These are phyloP conservation scores for Claviceps maximensis DNA, from an alignment of 2,329 filamentous ascomycete genomes.

Conservation along the genomic window DNA sequence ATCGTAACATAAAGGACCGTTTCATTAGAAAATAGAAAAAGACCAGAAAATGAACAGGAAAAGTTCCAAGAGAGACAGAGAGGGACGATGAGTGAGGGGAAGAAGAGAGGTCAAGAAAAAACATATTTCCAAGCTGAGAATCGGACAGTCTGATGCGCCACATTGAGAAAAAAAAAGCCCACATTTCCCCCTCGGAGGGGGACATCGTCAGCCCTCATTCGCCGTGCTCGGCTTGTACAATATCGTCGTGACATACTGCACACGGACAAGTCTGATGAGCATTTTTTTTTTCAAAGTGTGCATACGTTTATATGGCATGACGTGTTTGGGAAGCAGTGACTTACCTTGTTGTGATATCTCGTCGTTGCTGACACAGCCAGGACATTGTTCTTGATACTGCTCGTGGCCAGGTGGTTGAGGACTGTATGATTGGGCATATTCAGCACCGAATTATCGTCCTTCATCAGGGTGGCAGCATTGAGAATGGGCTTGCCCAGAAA, in stretches of 20 bases:
- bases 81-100: no score
- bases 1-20: not conserved
- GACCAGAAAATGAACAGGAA: no score
- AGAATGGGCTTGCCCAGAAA: slow-evolving; percentile 92
- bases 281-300: not conserved
- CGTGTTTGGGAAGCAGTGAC: slow-evolving; percentile 10
- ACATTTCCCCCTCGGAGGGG: not conserved
- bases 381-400: slow-evolving; percentile 94
- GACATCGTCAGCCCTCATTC: slow-evolving; percentile 28
- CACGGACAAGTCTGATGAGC: not conserved
- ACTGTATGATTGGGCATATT: slow-evolving; percentile 97
- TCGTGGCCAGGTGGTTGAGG: slow-evolving; percentile 90
- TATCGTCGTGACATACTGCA: slow-evolving; percentile 89
- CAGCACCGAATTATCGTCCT: slow-evolving; percentile 94
- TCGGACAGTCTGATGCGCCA: not conserved
- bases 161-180: not conserved
- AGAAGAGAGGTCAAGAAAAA: not conserved
- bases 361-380: slow-evolving; percentile 93
- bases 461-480: slow-evolving; percentile 82
- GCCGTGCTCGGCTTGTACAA: slow-evolving; percentile 79
- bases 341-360: slow-evolving; percentile 88
- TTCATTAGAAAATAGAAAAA: not conserved
- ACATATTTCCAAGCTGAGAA: not conserved
- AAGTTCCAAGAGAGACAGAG: no score
- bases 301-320: no score